These are phyloP conservation scores for Boletellus ananas DNA, from an alignment of 768 basidiomycete species.

Conservation along the genomic window DNA sequence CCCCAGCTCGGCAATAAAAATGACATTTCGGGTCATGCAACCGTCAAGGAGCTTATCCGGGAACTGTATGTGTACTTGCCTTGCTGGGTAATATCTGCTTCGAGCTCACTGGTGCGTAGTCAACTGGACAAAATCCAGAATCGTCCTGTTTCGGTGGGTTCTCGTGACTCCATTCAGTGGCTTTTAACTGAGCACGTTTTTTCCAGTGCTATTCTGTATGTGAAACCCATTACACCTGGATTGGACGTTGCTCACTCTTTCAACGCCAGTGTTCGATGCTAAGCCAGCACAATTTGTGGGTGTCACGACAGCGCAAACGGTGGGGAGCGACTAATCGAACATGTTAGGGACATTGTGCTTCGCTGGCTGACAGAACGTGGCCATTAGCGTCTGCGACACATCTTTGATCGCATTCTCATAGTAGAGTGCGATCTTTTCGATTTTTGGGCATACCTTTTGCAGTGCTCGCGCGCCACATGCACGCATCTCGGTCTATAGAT, in stretches of 20 bases:
- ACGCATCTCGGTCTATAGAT: too few species aligned
- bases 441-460: too few species aligned
- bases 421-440: not conserved
- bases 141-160: conserved; percentile 80
- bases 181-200: not conserved
- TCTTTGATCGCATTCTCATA: not conserved
- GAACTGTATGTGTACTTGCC: conserved; percentile 49
- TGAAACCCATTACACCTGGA: not conserved
- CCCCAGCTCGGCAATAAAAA: conserved; percentile 88
- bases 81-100: too few species aligned
- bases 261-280: conserved; percentile 85
- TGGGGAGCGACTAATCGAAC: not conserved
- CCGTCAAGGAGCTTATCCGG: conserved; percentile 80
- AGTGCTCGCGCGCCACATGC: too few species aligned
- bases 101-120: conserved; percentile 28
- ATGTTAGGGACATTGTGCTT: conserved; percentile 71
- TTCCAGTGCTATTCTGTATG: conserved; percentile 76
- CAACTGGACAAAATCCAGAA: conserved; percentile 76
- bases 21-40: conserved; percentile 70
- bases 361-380: conserved; percentile 82
- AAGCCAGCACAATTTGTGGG: conserved; percentile 88
- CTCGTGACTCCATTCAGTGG: not conserved
- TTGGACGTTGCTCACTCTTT: not conserved
- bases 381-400: conserved; percentile 40
- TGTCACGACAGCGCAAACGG: not conserved